phyloP scores from a whole-genome alignment of 768 basidiomycete species.

The Termitomyces heimii region DNA sequence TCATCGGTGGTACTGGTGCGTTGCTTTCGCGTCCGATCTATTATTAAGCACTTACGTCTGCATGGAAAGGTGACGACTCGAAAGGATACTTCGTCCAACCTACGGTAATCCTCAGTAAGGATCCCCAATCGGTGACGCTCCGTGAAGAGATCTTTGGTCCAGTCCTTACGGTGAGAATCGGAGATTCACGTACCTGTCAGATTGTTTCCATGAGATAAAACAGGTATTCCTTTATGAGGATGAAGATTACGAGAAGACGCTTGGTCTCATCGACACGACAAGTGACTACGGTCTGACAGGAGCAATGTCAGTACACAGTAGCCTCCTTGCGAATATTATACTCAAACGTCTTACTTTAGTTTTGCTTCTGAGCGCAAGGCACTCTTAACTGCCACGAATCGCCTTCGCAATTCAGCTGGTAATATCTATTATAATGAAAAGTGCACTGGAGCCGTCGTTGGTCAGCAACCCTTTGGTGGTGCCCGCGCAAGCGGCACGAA shows the following conservation, averaged over 20 bases:
- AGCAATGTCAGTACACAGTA: conserved; percentile 58
- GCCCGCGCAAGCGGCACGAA: conserved; percentile 92
- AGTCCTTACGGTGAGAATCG: conserved; percentile 69
- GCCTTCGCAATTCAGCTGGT: conserved; percentile 85
- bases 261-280: conserved; percentile 81
- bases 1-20: conserved; percentile 78
- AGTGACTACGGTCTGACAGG: conserved; percentile 94
- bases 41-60: background rate
- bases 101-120: conserved; percentile 88
- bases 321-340: background rate
- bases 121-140: conserved; percentile 87
- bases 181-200: background rate
- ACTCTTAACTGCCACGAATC: conserved; percentile 73
- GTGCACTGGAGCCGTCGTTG: conserved; percentile 96
- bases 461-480: conserved; percentile 97
- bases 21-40: background rate
- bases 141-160: conserved; percentile 97
- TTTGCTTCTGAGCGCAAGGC: conserved; percentile 81
- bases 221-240: conserved; percentile 90
- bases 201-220: background rate
- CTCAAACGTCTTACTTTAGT: conserved; percentile 30
- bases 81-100: conserved; percentile 93
- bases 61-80: conserved; percentile 66
- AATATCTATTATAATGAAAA: conserved; percentile 99
- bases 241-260: conserved; percentile 76